Conservation (phyloP, 106 monocot species). For the Dioscorea alata region DNA sequence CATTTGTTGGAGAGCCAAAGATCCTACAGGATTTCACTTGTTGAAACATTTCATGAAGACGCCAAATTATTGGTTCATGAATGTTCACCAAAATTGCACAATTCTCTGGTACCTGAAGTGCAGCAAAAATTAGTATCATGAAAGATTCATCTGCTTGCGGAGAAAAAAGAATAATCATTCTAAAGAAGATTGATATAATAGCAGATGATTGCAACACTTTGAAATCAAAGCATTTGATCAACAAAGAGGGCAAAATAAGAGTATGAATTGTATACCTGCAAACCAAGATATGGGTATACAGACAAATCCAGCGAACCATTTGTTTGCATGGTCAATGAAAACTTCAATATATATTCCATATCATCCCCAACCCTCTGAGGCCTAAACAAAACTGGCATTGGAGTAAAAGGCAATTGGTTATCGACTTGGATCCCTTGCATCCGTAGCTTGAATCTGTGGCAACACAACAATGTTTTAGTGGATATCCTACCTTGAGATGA, state of each 20-base stretch:
- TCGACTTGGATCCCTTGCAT: slow-evolving; percentile 78
- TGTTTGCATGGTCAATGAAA: slow-evolving; percentile 77
- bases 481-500: too few species aligned
- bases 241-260: neutral
- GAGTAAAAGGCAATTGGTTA: slow-evolving; percentile 89
- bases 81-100: slow-evolving; percentile 79
- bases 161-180: too few species aligned
- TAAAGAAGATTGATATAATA: too few species aligned
- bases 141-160: too few species aligned
- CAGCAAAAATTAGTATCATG: too few species aligned
- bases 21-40: slow-evolving; percentile 58
- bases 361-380: slow-evolving; percentile 54
- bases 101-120: slow-evolving; percentile 62
- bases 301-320: slow-evolving; percentile 67
- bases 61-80: slow-evolving; percentile 98
- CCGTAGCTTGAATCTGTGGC: slow-evolving; percentile 75
- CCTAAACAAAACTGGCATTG: slow-evolving; percentile 89
- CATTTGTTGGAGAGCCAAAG: slow-evolving; percentile 41
- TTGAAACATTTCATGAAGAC: slow-evolving; percentile 89
- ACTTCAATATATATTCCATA: slow-evolving; percentile 63
- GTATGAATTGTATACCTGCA: slow-evolving; percentile 47
- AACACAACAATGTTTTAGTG: slow-evolving; percentile 8
- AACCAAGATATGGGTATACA: slow-evolving; percentile 78
- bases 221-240: too few species aligned
- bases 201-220: too few species aligned